phyloP scores from a whole-genome alignment of 768 basidiomycete genomes.

The Lactarius quietus region DNA sequence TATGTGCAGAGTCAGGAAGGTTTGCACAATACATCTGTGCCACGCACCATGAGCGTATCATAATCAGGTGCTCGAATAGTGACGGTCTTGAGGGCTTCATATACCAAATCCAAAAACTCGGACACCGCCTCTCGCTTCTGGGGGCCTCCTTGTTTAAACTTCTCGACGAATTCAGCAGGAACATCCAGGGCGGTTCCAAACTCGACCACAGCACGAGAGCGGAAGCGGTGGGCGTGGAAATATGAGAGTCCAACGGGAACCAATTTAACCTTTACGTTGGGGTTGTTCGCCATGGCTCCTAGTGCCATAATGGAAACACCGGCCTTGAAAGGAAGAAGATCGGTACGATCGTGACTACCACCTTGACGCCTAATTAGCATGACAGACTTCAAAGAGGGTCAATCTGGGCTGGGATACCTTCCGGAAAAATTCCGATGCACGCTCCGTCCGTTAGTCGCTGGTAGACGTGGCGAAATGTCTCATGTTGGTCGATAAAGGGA shows the following conservation, averaged over 20 bases:
- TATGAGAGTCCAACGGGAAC: slow-evolving; percentile 52
- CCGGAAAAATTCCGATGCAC: slow-evolving; percentile 96
- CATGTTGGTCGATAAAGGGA: slow-evolving; percentile 88
- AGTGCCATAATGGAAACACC: slow-evolving; percentile 98
- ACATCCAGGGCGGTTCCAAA: slow-evolving; percentile 91
- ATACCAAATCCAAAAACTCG: slow-evolving; percentile 85
- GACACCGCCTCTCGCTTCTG: slow-evolving; percentile 89
- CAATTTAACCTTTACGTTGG: slow-evolving; percentile 82
- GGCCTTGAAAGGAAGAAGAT: slow-evolving; percentile 94
- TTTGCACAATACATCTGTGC: slow-evolving; percentile 1
- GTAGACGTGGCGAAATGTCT: slow-evolving; percentile 94
- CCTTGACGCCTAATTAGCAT: slow-evolving; percentile 45
- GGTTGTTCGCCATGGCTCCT: slow-evolving; percentile 93
- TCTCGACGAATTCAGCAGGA: slow-evolving; percentile 81
- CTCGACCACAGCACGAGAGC: slow-evolving; percentile 95
- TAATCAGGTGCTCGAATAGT: slow-evolving; percentile 95
- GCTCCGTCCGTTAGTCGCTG: slow-evolving; percentile 80
- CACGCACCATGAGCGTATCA: slow-evolving; percentile 92
- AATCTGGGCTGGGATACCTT: slow-evolving; percentile 52
- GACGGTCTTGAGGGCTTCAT: slow-evolving; percentile 92
- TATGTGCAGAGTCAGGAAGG: slow-evolving; percentile 32
- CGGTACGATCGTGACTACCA: slow-evolving; percentile 96
- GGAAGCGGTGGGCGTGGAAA: slow-evolving; percentile 60
- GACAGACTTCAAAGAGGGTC: background rate
- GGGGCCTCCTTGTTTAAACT: slow-evolving; percentile 86